A percentile compares a stretch with the other conserved stretches of the same genome.
These are phyloP conservation scores for Echium plantagineum DNA, from an alignment of 257 asterid genomes.

Conservation along the genomic window DNA sequence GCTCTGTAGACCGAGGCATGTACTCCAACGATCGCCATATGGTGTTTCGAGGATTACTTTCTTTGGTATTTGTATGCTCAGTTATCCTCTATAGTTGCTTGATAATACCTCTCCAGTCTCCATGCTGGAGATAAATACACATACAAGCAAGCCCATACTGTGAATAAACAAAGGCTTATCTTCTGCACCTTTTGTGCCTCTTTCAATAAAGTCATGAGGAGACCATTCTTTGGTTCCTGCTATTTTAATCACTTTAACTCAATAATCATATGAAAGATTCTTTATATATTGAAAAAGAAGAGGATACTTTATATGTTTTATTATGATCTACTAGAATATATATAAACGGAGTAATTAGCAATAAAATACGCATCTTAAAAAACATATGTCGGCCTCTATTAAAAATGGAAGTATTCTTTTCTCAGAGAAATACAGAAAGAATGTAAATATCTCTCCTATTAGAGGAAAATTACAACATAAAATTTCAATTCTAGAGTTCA, in stretches of 20 bases:
- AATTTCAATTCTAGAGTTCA: background rate
- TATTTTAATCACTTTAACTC: background rate
- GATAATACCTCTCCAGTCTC: background rate
- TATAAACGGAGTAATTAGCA: too few species aligned
- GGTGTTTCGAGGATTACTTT: background rate
- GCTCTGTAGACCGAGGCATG: constrained; percentile 30
- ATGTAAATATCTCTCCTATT: background rate
- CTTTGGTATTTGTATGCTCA: background rate
- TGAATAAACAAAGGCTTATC: constrained; percentile 36
- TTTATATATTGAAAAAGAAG: too few species aligned
- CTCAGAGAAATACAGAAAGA: background rate
- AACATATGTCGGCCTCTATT: background rate
- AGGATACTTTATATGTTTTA: too few species aligned
- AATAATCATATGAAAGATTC: background rate
- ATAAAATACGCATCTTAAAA: background rate
- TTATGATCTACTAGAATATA: too few species aligned
- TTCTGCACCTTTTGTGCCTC: constrained; percentile 12
- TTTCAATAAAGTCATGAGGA: constrained; percentile 22
- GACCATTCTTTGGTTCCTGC: constrained; percentile 11
- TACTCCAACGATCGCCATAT: constrained; percentile 48
- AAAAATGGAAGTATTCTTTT: background rate
- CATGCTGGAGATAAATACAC: constrained; percentile 8
- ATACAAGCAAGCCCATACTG: constrained; percentile 25
- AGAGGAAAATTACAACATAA: background rate
- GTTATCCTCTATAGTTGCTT: background rate